A percentile compares a stretch with the other conserved stretches of the same genome.
phyloP scores from a whole-genome alignment of 768 basidiomycete species.

The Tylopilus cervinicoccineus region DNA sequence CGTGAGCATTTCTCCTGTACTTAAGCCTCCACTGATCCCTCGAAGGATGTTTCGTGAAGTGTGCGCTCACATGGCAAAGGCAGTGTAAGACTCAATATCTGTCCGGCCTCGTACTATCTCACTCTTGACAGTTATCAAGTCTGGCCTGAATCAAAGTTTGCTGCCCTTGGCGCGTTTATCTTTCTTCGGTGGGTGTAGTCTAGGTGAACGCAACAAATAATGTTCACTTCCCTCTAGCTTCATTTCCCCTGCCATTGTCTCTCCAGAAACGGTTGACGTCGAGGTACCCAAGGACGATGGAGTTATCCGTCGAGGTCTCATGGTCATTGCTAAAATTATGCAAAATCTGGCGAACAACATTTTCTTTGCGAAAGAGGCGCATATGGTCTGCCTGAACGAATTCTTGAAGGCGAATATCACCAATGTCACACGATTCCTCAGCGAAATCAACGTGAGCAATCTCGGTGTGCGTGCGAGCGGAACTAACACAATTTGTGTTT shows the following conservation, averaged over 20 bases:
- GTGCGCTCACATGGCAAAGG: slow-evolving; percentile 72
- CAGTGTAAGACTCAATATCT: slow-evolving; percentile 54
- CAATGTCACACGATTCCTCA: slow-evolving; percentile 72
- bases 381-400: slow-evolving; percentile 77
- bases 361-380: slow-evolving; percentile 85
- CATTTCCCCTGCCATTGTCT: slow-evolving; percentile 86
- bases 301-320: slow-evolving; percentile 70
- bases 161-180: slow-evolving; percentile 86
- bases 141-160: slow-evolving; percentile 78
- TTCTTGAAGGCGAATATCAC: slow-evolving; percentile 70
- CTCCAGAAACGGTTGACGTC: slow-evolving; percentile 82
- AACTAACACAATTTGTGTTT: not conserved
- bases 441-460: slow-evolving; percentile 60
- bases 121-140: slow-evolving; percentile 45
- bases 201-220: not conserved
- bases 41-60: slow-evolving; percentile 82
- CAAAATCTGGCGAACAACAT: slow-evolving; percentile 95
- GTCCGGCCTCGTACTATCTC: slow-evolving; percentile 9
- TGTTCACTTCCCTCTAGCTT: slow-evolving; percentile 48
- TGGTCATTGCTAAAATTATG: slow-evolving; percentile 87
- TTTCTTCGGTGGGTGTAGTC: slow-evolving; percentile 62
- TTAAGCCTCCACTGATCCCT: not conserved
- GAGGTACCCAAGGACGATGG: slow-evolving; percentile 63
- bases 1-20: slow-evolving; percentile 44
- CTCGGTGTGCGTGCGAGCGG: not conserved